Conservation (phyloP, 2,329 filamentous ascomycete genomes). For the Tolypocladium ovalisporum region DNA sequence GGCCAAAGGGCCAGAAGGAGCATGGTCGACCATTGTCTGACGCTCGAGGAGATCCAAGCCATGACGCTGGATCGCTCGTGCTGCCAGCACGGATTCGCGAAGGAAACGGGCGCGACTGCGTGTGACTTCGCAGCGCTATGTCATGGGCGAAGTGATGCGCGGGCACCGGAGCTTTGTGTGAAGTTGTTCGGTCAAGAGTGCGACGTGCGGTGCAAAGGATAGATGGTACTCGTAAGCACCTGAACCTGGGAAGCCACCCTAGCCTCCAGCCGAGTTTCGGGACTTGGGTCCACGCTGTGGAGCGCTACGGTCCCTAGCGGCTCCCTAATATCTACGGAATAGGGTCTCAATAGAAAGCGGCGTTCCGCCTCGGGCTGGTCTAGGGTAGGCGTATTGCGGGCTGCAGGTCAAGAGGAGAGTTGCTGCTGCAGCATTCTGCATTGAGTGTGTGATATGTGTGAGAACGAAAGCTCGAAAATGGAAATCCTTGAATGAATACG, state of each 20-base stretch:
- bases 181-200: not conserved
- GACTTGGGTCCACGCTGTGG: not conserved
- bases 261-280: not conserved
- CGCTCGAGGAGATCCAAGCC: constrained; percentile 2
- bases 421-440: not conserved
- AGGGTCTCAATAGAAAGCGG: not conserved
- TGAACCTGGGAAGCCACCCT: not conserved
- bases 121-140: not conserved
- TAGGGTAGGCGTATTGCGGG: not conserved
- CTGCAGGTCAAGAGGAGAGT: not conserved
- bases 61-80: constrained; percentile 3
- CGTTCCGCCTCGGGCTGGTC: not conserved
- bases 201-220: not conserved
- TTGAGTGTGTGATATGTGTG: not conserved
- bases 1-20: constrained; percentile 31
- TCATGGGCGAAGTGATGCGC: not conserved
- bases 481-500: not conserved
- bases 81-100: not conserved
- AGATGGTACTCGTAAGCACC: not conserved
- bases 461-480: too few relatives aligned
- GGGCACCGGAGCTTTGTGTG: not conserved
- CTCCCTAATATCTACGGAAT: not conserved
- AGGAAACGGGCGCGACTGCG: not conserved
- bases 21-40: constrained; percentile 17
- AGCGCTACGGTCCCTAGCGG: not conserved